Percentiles rank a stretch among this genome's conserved stretches.
These are phyloP conservation scores for Colletotrichum cuscutae DNA, from an alignment of 2,329 filamentous ascomycete genomes.

Conservation along the genomic window DNA sequence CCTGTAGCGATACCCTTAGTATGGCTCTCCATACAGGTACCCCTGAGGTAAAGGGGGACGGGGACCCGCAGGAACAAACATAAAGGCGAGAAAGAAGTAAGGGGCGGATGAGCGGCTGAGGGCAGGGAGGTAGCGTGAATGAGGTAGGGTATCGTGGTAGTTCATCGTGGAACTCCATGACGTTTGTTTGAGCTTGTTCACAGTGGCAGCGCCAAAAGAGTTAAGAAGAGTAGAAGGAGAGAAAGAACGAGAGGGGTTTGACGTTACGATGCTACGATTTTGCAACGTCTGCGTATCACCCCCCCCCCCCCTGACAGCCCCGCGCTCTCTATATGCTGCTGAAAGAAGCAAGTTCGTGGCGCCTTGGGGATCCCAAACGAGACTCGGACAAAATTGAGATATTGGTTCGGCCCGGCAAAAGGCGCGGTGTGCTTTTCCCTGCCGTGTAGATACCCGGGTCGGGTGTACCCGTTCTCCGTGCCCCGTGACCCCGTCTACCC, in stretches of 20 bases:
- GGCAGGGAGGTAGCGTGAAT: too few species aligned
- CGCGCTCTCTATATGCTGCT: neutral
- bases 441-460: neutral
- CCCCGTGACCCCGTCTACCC: neutral
- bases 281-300: neutral
- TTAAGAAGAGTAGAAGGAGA: neutral
- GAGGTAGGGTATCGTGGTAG: too few species aligned
- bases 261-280: neutral
- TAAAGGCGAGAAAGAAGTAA: neutral
- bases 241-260: neutral
- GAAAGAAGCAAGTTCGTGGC: neutral
- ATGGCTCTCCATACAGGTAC: neutral
- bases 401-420: conserved; percentile 1
- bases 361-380: neutral
- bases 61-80: neutral
- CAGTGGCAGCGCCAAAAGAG: neutral
- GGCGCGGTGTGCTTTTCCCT: neutral
- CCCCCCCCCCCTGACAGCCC: too few species aligned
- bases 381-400: neutral
- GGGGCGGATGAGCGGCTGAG: neutral
- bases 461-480: neutral
- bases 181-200: neutral
- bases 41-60: neutral
- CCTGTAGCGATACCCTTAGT: neutral
- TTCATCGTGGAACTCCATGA: neutral